Percentiles rank a stretch among this genome's conserved stretches.
Conservation (phyloP, 2,329 filamentous ascomycete genomes). For the Decorospora gaudefroyi region DNA sequence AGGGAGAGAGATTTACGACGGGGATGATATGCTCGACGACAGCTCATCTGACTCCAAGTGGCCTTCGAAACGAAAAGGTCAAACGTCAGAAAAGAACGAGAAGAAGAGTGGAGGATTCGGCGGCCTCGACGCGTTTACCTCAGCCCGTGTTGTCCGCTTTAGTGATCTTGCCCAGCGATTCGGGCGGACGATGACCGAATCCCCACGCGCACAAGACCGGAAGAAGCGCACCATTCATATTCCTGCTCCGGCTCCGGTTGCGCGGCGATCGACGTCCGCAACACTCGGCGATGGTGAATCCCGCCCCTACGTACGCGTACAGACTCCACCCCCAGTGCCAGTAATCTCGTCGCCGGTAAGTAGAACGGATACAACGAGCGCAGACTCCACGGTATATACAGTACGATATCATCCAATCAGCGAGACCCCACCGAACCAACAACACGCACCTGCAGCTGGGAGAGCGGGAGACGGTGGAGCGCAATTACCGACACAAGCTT, state of each 20-base stretch:
- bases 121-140: conserved; percentile 31
- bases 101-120: conserved; percentile 34
- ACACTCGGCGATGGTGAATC: conserved; percentile 31
- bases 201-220: conserved; percentile 33
- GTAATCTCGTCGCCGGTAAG: conserved; percentile 61
- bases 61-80: conserved; percentile 49
- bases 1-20: conserved; percentile 88
- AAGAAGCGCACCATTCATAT: conserved; percentile 43
- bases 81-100: conserved; percentile 38
- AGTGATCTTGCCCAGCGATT: conserved; percentile 36
- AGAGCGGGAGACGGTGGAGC: conserved; percentile 14
- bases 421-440: conserved; percentile 42
- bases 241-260: conserved; percentile 38
- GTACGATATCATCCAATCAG: conserved; percentile 64
- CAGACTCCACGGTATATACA: conserved; percentile 66
- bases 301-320: conserved; percentile 38
- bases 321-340: conserved; percentile 49
- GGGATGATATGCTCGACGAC: conserved; percentile 85
- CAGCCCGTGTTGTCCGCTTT: conserved; percentile 32
- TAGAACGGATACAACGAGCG: conserved; percentile 64
- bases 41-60: conserved; percentile 61
- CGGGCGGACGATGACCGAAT: conserved; percentile 36
- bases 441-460: conserved; percentile 23
- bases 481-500: conserved; percentile 5
- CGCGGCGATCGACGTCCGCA: conserved; percentile 34